Conservation (phyloP, 2,329 filamentous ascomycete genomes). For the Sarocladium oryzae region DNA sequence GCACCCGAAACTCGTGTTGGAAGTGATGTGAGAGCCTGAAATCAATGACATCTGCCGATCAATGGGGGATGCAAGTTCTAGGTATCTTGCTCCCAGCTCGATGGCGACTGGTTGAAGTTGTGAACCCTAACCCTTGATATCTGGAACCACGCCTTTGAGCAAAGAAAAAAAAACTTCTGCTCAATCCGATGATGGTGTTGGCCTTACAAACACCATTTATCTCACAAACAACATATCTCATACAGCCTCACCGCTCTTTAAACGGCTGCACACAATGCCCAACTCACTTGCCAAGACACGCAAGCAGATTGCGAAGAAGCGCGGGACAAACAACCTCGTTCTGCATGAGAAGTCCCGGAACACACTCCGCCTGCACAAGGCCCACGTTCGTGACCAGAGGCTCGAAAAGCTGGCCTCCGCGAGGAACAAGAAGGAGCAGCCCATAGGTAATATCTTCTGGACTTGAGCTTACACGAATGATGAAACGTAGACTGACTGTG, state of each 20-base stretch:
- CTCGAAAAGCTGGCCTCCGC: slow-evolving; percentile 65
- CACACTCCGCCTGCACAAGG: slow-evolving; percentile 72
- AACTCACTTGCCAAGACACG: slow-evolving; percentile 74
- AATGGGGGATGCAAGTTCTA: too few species aligned
- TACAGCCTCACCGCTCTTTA: not conserved
- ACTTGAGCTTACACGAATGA: too few species aligned
- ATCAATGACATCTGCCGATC: not conserved
- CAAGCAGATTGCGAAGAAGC: slow-evolving; percentile 88
- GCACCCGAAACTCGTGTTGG: too few species aligned
- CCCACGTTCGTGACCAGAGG: slow-evolving; percentile 74
- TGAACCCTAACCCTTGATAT: slow-evolving; percentile 5
- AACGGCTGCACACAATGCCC: slow-evolving; percentile 51
- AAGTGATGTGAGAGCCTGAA: too few species aligned
- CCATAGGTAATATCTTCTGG: slow-evolving; percentile 48
- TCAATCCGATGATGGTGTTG: too few species aligned
- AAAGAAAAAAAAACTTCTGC: not conserved
- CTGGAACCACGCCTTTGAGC: too few species aligned
- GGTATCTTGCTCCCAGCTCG: too few species aligned
- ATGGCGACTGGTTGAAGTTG: too few species aligned
- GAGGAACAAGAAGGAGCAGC: slow-evolving; percentile 67
- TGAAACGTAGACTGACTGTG: too few species aligned
- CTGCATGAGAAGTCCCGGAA: slow-evolving; percentile 88
- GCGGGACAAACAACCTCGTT: slow-evolving; percentile 62
- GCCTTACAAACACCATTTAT: not conserved
- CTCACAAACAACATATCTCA: not conserved